Evolutionary conservation across 352 stramenopile genomes (phyloP).

Genomic region (Globisporangium cystogenes): DNA sequence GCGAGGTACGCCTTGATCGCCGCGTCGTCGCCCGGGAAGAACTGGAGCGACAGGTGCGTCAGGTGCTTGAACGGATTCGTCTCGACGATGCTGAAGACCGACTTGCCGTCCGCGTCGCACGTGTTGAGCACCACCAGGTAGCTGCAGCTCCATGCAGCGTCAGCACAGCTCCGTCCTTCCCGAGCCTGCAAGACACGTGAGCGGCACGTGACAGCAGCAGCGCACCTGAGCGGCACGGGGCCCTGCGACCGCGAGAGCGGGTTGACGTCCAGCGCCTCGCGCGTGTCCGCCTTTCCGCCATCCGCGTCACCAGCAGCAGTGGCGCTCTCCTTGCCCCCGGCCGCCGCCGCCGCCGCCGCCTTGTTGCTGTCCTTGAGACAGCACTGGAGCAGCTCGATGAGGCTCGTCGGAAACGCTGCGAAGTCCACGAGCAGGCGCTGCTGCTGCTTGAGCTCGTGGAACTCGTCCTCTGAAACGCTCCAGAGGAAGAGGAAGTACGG

Average conservation of each 20-base stretch:
- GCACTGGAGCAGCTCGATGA: slow-evolving; percentile 90
- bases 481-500: slow-evolving; percentile 91
- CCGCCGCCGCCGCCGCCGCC: slow-evolving; percentile 9
- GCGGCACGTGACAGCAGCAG: background rate
- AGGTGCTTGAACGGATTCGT: slow-evolving; percentile 94
- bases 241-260: slow-evolving; percentile 51
- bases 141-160: too few relatives aligned
- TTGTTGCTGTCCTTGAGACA: slow-evolving; percentile 76
- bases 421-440: slow-evolving; percentile 94
- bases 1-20: slow-evolving; percentile 91
- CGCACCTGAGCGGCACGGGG: slow-evolving; percentile 60
- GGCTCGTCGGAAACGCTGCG: slow-evolving; percentile 84
- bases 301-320: too few relatives aligned
- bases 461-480: slow-evolving; percentile 93
- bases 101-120: slow-evolving; percentile 47
- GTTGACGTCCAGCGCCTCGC: slow-evolving; percentile 11
- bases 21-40: slow-evolving; percentile 82
- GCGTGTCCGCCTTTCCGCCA: too few relatives aligned
- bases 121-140: slow-evolving; percentile 84
- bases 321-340: too few relatives aligned
- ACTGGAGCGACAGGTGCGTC: slow-evolving; percentile 89
- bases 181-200: too few relatives aligned
- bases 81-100: slow-evolving; percentile 91
- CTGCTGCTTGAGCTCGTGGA: slow-evolving; percentile 92
- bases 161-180: too few relatives aligned